Conservation (phyloP, 2,329 filamentous ascomycete species). For the Chrysoporthe deuterocubensis region DNA sequence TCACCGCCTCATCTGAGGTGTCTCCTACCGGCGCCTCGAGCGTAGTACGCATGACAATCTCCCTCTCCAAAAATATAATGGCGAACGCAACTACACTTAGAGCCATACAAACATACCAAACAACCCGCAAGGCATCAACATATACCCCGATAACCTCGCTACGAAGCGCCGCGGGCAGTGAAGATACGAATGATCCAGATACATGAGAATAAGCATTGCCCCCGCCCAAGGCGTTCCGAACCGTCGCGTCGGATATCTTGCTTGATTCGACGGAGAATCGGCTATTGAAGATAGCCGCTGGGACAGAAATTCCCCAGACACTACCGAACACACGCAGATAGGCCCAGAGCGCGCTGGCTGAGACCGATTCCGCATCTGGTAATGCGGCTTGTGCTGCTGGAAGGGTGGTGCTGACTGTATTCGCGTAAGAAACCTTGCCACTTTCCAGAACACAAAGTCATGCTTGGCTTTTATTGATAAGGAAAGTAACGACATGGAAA, state of each 20-base stretch:
- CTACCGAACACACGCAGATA: conserved; percentile 6
- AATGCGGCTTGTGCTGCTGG: background rate
- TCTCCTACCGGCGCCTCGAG: background rate
- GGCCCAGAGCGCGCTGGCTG: background rate
- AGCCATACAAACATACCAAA: conserved; percentile 6
- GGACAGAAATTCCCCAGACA: conserved; percentile 10
- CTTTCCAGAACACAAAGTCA: background rate
- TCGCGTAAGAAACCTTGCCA: background rate
- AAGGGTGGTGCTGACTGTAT: background rate
- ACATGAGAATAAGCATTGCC: conserved; percentile 7
- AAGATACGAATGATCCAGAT: background rate
- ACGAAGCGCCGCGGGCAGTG: background rate
- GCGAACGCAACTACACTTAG: background rate
- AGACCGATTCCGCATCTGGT: background rate
- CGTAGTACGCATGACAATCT: conserved; percentile 8
- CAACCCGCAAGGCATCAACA: background rate
- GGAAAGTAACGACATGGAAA: background rate
- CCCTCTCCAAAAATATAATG: conserved; percentile 1
- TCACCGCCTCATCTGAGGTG: background rate
- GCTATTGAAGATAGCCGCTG: conserved; percentile 11
- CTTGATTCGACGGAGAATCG: background rate
- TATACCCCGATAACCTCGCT: background rate
- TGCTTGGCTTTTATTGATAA: background rate
- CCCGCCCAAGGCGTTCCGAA: background rate
- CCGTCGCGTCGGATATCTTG: conserved; percentile 16